A percentile compares a stretch with the other conserved stretches of the same genome.
Evolutionary conservation across 345 rosid genomes (phyloP).

Genomic region (Syzygium aromaticum): DNA sequence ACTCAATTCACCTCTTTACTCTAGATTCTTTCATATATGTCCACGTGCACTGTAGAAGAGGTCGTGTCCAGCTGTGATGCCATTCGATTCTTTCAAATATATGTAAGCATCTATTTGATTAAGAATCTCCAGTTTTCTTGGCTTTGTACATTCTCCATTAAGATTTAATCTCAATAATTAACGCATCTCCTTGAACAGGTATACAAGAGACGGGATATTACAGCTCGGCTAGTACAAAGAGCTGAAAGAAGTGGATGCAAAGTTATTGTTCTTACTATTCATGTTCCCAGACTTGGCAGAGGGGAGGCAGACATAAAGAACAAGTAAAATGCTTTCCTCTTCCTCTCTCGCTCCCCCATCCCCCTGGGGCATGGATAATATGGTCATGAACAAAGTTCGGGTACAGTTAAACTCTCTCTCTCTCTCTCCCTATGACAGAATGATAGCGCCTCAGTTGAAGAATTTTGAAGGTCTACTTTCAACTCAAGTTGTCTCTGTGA

Average conservation of each 20-base stretch:
- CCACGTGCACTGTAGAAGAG: slow-evolving; percentile 70
- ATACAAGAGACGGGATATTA: slow-evolving; percentile 45
- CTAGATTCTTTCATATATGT: slow-evolving; percentile 57
- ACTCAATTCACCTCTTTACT: background rate
- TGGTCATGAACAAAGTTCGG: background rate
- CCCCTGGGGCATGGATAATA: background rate
- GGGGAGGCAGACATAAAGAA: slow-evolving; percentile 89
- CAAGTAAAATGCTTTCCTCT: slow-evolving; percentile 26
- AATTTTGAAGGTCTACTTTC: slow-evolving; percentile 65
- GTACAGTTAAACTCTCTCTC: background rate
- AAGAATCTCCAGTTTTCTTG: background rate
- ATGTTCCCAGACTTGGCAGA: slow-evolving; percentile 73
- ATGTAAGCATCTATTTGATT: slow-evolving; percentile 22
- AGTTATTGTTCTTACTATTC: slow-evolving; percentile 76
- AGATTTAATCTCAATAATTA: background rate
- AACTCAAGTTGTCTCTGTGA: slow-evolving; percentile 37
- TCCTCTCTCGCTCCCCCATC: background rate
- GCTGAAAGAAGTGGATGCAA: slow-evolving; percentile 76
- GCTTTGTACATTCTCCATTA: background rate
- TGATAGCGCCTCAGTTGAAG: slow-evolving; percentile 54
- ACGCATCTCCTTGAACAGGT: slow-evolving; percentile 23
- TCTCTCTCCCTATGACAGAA: slow-evolving; percentile 20
- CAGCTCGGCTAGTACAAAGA: slow-evolving; percentile 54
- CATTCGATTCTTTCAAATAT: slow-evolving; percentile 69
- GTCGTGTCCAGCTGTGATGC: slow-evolving; percentile 82